Percentiles rank a stretch among this genome's conserved stretches.
phyloP scores from a whole-genome alignment of 1,284 basidiomycete species.

The Microbotryum saponariae region DNA sequence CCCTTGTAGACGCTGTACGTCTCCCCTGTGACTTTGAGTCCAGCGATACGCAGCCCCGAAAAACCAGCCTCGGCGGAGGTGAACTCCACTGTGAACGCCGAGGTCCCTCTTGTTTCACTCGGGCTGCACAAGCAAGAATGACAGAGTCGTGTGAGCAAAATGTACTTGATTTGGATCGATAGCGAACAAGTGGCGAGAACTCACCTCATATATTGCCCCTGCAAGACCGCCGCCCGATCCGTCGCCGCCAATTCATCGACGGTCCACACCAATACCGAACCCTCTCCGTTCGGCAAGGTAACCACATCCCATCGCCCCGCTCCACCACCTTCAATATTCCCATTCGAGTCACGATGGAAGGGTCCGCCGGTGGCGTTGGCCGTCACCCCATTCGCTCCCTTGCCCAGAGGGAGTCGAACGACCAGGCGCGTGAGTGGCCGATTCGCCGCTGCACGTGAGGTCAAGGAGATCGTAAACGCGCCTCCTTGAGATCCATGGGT shows the following conservation, averaged over 20 bases:
- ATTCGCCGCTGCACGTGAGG: constrained; percentile 7
- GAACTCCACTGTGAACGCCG: constrained; percentile 19
- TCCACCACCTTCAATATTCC: constrained; percentile 11
- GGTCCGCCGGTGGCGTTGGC: constrained; percentile 10
- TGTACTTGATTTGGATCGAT: neutral
- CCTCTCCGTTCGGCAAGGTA: neutral
- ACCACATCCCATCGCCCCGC: constrained; percentile 26
- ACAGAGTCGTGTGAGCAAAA: neutral
- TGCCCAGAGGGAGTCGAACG: constrained; percentile 20
- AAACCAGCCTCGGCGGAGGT: constrained; percentile 14
- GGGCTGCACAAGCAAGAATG: constrained; percentile 7
- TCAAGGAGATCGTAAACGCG: constrained; percentile 17
- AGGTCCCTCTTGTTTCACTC: neutral
- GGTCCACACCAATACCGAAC: constrained; percentile 12
- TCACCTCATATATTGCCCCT: constrained; percentile 16
- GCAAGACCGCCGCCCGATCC: constrained; percentile 20
- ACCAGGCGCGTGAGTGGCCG: constrained; percentile 12
- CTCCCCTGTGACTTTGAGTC: constrained; percentile 13
- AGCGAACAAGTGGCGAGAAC: neutral
- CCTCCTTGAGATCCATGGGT: constrained; percentile 23
- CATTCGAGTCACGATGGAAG: constrained; percentile 9
- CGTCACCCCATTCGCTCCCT: constrained; percentile 8
- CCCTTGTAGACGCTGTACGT: constrained; percentile 26
- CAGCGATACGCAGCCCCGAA: constrained; percentile 18
- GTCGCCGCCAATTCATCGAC: constrained; percentile 9